Evolutionary conservation across 495 filamentous ascomycete species (phyloP), one percentile per base, ranked within the genome.

Genomic region (Darksidea phi): DNA sequence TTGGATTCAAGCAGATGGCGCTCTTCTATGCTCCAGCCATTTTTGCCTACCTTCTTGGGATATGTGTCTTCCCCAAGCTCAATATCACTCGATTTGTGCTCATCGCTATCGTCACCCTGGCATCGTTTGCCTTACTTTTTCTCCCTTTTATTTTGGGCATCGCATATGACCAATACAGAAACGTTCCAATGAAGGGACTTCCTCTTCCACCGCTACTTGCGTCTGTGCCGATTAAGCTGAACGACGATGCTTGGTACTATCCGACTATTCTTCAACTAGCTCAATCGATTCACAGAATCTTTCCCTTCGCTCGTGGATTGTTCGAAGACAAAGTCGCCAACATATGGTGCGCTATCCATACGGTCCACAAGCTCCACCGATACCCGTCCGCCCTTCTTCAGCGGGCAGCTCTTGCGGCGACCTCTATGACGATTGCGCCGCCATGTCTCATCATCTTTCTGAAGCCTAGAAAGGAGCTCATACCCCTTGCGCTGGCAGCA

Each of bases 281-380:
- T 1, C 94, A 98, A 72, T 82, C 87, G 59, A 73, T 96, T 28
- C 86, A 94, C 67, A 86, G 94, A n/a, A 80, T 97, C 37, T 96
- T 98, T 68, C 94, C 94, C 6, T 97, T 98, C 67, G 84, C 91
- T 12, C 85, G 94, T 25, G 94, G 94, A 18, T 78, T 97, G 25
- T 98, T 97, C 70, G 94, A 98, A 76, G 94, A 97, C 77, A 98
- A 98, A 73, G 94, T 98, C 32, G 94, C 94, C 61, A 98, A 98
- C 67, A 84, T 96, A 67, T 98, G 94, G 94, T 98, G 94, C 71
- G 86, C 90, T 13, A 77, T 91, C 50, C 93, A 97, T 73, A 85
- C 92, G 0, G 77, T 93, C 48, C 79, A 95, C 75, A 98, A 97
- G 75, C 82, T 97, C 38, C 81, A 86, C 57, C 76, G 84, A 11